phyloP scores from a whole-genome alignment of 1,284 basidiomycete genomes.

The Cutaneotrichosporon cavernicola region DNA sequence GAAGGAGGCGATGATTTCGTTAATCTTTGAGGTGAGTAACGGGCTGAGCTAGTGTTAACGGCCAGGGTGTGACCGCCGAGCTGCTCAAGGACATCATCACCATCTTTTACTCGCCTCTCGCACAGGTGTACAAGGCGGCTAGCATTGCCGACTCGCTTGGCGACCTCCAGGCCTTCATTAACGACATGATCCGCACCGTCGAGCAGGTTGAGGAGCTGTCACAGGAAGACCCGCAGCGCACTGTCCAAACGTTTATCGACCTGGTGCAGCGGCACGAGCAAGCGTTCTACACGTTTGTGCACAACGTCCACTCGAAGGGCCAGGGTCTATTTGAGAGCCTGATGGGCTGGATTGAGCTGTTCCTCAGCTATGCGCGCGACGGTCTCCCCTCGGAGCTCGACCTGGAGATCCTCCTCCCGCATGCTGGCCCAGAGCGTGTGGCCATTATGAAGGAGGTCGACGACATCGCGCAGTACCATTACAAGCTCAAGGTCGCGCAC shows the following conservation, averaged over 20 bases:
- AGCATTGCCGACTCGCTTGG: constrained; percentile 91
- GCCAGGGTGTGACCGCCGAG: constrained; percentile 86
- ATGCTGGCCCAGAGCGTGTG: constrained; percentile 68
- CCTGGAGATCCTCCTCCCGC: constrained; percentile 82
- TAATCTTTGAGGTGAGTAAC: constrained; percentile 82
- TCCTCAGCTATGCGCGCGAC: constrained; percentile 87
- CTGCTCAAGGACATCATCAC: constrained; percentile 98
- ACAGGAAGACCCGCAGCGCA: constrained; percentile 77
- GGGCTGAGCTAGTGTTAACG: neutral
- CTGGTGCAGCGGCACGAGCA: constrained; percentile 93
- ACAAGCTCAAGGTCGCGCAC: constrained; percentile 83
- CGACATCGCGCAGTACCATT: constrained; percentile 81
- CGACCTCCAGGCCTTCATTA: constrained; percentile 92
- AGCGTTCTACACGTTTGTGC: constrained; percentile 93
- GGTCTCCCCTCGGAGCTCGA: constrained; percentile 68
- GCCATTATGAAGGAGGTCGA: constrained; percentile 83
- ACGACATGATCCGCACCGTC: constrained; percentile 92
- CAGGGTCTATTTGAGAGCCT: constrained; percentile 89
- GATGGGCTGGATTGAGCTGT: constrained; percentile 96
- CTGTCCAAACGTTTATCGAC: constrained; percentile 91
- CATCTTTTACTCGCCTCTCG: constrained; percentile 97
- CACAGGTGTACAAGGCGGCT: constrained; percentile 95
- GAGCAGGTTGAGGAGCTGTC: constrained; percentile 83
- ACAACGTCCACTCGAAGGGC: constrained; percentile 98
- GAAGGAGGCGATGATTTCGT: constrained; percentile 85